A percentile compares a stretch with the other conserved stretches of the same genome.
These are phyloP conservation scores for Saccharomycopsis phalli DNA, from an alignment of 1,139 yeast genomes.

Conservation along the genomic window DNA sequence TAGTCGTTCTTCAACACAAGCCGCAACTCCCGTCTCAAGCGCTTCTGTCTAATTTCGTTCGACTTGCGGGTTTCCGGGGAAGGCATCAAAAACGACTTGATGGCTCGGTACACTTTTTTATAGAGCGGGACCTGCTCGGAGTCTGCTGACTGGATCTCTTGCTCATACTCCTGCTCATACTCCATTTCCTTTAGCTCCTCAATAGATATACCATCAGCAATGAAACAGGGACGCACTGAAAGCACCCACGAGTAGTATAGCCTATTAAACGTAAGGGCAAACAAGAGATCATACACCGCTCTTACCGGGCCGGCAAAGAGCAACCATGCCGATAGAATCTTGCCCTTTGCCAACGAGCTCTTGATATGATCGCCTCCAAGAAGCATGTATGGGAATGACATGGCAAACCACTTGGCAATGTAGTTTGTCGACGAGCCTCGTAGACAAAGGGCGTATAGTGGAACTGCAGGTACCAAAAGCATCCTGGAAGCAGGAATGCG, in stretches of 20 bases:
- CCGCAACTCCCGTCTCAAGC: conserved; percentile 22
- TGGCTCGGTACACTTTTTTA: conserved; percentile 13
- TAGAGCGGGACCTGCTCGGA: neutral
- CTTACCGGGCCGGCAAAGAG: conserved; percentile 28
- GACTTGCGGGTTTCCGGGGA: conserved; percentile 11
- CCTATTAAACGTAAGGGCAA: conserved; percentile 37
- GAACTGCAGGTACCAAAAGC: conserved; percentile 22
- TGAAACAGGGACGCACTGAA: conserved; percentile 24
- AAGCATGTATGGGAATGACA: conserved; percentile 20
- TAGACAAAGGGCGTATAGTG: conserved; percentile 23
- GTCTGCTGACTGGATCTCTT: neutral
- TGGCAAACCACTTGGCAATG: conserved; percentile 2
- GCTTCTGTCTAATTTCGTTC: conserved; percentile 13
- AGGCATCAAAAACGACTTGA: neutral
- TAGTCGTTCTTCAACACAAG: conserved; percentile 28
- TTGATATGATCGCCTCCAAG: neutral
- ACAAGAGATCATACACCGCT: conserved; percentile 33
- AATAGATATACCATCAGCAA: conserved; percentile 13
- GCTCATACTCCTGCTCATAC: conserved; percentile 2
- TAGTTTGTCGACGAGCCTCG: conserved; percentile 17
- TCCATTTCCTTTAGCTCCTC: conserved; percentile 21
- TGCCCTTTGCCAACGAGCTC: neutral
- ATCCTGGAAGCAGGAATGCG: conserved; percentile 5
- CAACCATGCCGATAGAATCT: conserved; percentile 21
- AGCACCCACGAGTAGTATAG: conserved; percentile 33